A percentile compares a stretch with the other conserved stretches of the same genome.
phyloP scores from a whole-genome alignment of 495 filamentous ascomycete species.

The Trichocladium uniseriatum region DNA sequence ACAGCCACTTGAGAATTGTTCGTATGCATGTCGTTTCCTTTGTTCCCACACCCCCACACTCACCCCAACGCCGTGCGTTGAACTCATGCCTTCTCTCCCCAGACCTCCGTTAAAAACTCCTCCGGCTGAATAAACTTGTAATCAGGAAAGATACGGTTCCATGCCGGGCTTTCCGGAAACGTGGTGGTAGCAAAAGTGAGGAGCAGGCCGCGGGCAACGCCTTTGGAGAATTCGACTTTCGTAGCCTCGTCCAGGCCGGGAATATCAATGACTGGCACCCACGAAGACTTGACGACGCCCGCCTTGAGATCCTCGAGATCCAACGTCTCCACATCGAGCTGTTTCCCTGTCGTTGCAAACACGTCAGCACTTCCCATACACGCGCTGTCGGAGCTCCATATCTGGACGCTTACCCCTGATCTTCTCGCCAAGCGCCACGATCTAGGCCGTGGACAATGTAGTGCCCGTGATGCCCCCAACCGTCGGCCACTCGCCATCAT shows the following conservation, averaged over 20 bases:
- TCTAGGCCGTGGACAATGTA: background rate
- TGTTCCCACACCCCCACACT: too few relatives aligned
- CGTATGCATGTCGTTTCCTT: too few relatives aligned
- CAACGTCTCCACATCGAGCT: background rate
- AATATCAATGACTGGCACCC: constrained; percentile 31
- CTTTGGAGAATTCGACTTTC: constrained; percentile 18
- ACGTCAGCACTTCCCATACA: too few relatives aligned
- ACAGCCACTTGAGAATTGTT: too few relatives aligned
- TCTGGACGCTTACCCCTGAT: constrained; percentile 1
- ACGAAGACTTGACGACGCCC: constrained; percentile 37
- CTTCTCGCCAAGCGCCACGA: background rate
- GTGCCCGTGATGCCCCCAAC: constrained; percentile 7
- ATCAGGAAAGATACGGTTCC: constrained; percentile 43
- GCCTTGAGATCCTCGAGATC: constrained; percentile 12
- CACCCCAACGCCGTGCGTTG: too few relatives aligned
- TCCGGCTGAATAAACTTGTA: constrained; percentile 41
- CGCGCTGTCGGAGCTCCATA: too few relatives aligned
- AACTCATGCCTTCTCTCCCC: constrained; percentile 9
- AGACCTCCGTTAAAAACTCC: constrained; percentile 30
- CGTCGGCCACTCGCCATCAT: constrained; percentile 9
- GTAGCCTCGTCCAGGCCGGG: constrained; percentile 33
- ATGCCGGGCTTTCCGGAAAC: constrained; percentile 43
- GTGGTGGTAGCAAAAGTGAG: constrained; percentile 32
- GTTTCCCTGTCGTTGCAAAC: too few relatives aligned
- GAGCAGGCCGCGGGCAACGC: constrained; percentile 22